phyloP scores from a whole-genome alignment of 768 basidiomycete species.

The Naematelia aurantialba region DNA sequence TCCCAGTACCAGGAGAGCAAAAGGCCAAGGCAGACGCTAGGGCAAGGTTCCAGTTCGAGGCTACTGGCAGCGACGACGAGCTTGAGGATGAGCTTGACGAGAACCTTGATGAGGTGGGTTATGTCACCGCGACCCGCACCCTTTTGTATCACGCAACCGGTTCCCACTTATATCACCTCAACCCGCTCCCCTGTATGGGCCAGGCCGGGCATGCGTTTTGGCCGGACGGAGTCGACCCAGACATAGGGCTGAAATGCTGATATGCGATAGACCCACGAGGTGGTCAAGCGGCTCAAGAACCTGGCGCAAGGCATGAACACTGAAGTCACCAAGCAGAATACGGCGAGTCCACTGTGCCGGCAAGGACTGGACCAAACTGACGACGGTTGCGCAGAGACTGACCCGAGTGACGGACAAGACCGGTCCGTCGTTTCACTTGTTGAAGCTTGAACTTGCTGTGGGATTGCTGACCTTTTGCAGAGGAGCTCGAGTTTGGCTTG shows the following conservation, averaged over 20 bases:
- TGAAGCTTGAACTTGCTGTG: conserved; percentile 60
- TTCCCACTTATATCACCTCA: no score
- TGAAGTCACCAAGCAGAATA: conserved; percentile 83
- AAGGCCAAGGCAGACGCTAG: conserved; percentile 64
- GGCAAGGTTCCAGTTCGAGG: conserved; percentile 86
- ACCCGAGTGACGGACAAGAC: conserved; percentile 75
- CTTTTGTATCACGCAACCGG: no score
- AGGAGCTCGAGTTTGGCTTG: conserved; percentile 66
- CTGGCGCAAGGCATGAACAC: conserved; percentile 77
- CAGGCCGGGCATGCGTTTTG: no score
- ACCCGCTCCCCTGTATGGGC: no score
- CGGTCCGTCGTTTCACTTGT: conserved; percentile 36
- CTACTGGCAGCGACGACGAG: conserved; percentile 84
- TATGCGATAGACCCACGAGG: background rate
- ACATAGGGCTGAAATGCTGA: no score
- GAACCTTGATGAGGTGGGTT: conserved; percentile 81
- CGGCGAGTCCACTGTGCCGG: background rate
- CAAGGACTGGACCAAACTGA: background rate
- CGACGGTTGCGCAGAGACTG: conserved; percentile 55
- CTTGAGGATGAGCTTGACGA: conserved; percentile 89
- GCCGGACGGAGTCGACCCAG: no score
- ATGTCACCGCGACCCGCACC: no score
- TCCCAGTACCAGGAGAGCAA: conserved; percentile 56
- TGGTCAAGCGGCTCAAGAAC: conserved; percentile 64
- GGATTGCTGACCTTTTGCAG: background rate